Base-by-base conservation (phyloP, 164 flowering plant species). In the Aristolochia californica region DNA sequence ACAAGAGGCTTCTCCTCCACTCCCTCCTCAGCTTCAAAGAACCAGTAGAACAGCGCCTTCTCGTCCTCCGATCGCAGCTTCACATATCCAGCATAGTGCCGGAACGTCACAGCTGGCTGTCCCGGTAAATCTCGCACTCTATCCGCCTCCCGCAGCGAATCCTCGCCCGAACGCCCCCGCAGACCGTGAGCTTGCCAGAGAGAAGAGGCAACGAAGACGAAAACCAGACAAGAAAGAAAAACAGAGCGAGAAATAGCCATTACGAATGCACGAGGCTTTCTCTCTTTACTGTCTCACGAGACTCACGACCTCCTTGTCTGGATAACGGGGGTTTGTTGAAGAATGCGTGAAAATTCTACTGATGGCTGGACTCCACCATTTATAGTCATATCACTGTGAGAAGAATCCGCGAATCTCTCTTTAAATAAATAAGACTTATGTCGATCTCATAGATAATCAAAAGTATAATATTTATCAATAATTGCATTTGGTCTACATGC, bases 31-130 rank as follows among this genome's bases (percentile, higher is more conserved):
- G 83, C 83, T 61, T 79, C 80, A 45, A 81, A 77, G 65, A 81
- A 79, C 86, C 86, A 81, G 59, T 81, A 81, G 66, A 81, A 81
- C 67, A 81, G 64, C 2, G 80, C 83, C 61, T 74, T 82, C 34
- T 66, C 67, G 2, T 73, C 66, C 17, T 55, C 30, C 5, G 58
- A 69, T 18, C 75, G 70, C 58, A 77, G 54, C 21, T 66, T 65
- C 23, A 82, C 68, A 62, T 82, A 80, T 16, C 87, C 87, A 16
- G 87, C 77, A 51, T 75, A 82, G 60, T 82, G 87, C 30, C 47
- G 57, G 57, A 82, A 82, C 7, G 20, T 53, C n/a, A 72, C 78
- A 27, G 67, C 56, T 10, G 87, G 83, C 57, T 80, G 83, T 34
- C 84, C 84, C 0, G 87, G 84, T 62, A 82, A 64, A 34, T 57